Percentiles rank a stretch among this genome's conserved stretches.
Conservation (phyloP, 306 rosid genomes). For the Sindora glabra region DNA sequence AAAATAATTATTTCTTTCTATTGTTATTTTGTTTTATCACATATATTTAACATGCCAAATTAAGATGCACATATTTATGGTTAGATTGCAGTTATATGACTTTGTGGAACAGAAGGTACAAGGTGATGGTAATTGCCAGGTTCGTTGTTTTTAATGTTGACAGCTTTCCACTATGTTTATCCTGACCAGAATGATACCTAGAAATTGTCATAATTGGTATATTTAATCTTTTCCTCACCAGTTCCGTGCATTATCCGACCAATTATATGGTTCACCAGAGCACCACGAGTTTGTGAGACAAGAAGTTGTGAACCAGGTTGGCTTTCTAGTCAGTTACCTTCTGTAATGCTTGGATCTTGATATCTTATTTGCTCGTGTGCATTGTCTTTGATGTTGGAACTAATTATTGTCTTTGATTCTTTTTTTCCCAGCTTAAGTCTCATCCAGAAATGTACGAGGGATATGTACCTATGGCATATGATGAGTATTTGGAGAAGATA, state of each 20-base stretch:
- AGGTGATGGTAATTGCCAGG: conserved; percentile 93
- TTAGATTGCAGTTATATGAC: conserved; percentile 60
- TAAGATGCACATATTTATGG: conserved; percentile 3
- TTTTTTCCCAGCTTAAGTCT: conserved; percentile 52
- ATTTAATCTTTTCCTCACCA: conserved; percentile 21
- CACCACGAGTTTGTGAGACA: conserved; percentile 48
- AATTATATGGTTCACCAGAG: conserved; percentile 49
- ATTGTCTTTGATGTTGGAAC: conserved; percentile 14
- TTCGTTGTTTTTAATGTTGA: conserved; percentile 17
- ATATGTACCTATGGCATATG: conserved; percentile 79
- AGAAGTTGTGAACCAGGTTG: conserved; percentile 63
- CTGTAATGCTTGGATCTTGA: not conserved
- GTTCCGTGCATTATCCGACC: conserved; percentile 82
- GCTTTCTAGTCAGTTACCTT: conserved; percentile 4
- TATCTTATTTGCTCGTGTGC: not conserved
- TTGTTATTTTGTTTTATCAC: conserved; percentile 4
- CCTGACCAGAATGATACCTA: not conserved
- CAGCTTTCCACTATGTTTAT: not conserved
- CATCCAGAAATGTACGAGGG: conserved; percentile 67
- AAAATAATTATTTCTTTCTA: not conserved
- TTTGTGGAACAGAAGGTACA: conserved; percentile 56
- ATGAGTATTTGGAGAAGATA: conserved; percentile 67
- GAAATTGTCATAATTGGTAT: not conserved
- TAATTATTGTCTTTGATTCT: conserved; percentile 14
- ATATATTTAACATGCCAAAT: conserved; percentile 7